Evolutionary conservation across 2,329 filamentous ascomycete genomes (phyloP).

Genomic region (Stagonosporopsis chrysanthemi): DNA sequence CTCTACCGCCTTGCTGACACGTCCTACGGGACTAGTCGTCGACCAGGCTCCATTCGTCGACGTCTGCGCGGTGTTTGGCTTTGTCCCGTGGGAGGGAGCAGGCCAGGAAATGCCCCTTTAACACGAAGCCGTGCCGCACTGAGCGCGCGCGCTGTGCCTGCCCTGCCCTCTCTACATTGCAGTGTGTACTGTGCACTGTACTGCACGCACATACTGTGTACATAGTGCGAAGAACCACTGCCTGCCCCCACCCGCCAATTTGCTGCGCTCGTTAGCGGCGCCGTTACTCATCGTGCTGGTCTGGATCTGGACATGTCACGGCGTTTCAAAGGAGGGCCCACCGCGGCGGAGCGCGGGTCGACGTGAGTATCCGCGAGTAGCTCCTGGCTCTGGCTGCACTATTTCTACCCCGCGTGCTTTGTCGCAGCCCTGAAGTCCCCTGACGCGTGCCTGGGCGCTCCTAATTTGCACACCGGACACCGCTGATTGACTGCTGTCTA

Average conservation of each 20-base stretch:
- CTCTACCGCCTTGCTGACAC: constrained; percentile 32
- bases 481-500: constrained; percentile 30
- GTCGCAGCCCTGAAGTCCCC: constrained; percentile 22
- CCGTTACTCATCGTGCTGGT: constrained; percentile 11
- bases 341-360: constrained; percentile 16
- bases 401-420: constrained; percentile 24
- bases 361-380: constrained; percentile 11
- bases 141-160: constrained; percentile 8
- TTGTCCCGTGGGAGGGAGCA: constrained; percentile 14
- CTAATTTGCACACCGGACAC: constrained; percentile 17
- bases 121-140: constrained; percentile 14
- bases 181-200: no score
- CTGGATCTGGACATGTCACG: constrained; percentile 22
- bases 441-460: constrained; percentile 20
- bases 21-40: constrained; percentile 25
- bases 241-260: constrained; percentile 7
- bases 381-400: constrained; percentile 1
- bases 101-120: constrained; percentile 17
- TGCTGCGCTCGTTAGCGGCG: not conserved
- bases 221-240: no score
- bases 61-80: constrained; percentile 11
- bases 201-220: no score
- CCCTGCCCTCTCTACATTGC: not conserved
- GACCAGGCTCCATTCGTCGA: constrained; percentile 18
- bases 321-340: constrained; percentile 20